These are phyloP conservation scores for Penicillium daleae DNA, from an alignment of 495 filamentous ascomycete genomes.

Conservation along the genomic window DNA sequence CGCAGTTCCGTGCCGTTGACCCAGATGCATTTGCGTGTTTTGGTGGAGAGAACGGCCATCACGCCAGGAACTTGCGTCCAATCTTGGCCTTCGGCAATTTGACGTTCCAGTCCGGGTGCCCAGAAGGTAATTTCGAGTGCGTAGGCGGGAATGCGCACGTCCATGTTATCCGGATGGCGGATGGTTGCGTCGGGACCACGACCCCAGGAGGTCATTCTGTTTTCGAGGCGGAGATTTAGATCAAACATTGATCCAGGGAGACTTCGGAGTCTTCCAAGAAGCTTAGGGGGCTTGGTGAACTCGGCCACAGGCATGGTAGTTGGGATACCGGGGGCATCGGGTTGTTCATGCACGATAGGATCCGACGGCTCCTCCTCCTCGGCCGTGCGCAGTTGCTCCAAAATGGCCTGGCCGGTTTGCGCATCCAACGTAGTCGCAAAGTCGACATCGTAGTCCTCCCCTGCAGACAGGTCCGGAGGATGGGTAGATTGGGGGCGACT, in stretches of 20 bases:
- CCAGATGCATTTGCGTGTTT: constrained; percentile 68
- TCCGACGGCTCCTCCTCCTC: constrained; percentile 31
- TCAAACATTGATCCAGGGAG: constrained; percentile 51
- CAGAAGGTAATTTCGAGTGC: constrained; percentile 79
- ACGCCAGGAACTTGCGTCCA: constrained; percentile 59
- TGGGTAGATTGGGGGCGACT: constrained; percentile 13
- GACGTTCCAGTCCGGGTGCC: constrained; percentile 62
- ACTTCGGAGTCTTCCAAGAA: constrained; percentile 50
- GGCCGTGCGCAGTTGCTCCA: constrained; percentile 27
- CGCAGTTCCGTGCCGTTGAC: constrained; percentile 68
- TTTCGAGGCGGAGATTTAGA: constrained; percentile 64
- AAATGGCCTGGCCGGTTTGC: constrained; percentile 42
- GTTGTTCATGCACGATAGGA: constrained; percentile 26
- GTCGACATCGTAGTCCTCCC: constrained; percentile 34
- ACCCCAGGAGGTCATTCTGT: constrained; percentile 74
- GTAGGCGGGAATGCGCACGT: constrained; percentile 76
- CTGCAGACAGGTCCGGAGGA: not conserved
- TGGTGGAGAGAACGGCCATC: constrained; percentile 71
- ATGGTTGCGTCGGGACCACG: constrained; percentile 64
- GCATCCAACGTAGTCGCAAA: constrained; percentile 49
- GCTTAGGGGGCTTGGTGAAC: constrained; percentile 43
- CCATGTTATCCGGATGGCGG: constrained; percentile 57
- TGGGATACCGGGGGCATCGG: constrained; percentile 13
- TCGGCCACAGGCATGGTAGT: constrained; percentile 10
- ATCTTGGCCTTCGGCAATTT: constrained; percentile 57